phyloP scores from a whole-genome alignment of 2,329 filamentous ascomycete species.

The Colletotrichum sp. region DNA sequence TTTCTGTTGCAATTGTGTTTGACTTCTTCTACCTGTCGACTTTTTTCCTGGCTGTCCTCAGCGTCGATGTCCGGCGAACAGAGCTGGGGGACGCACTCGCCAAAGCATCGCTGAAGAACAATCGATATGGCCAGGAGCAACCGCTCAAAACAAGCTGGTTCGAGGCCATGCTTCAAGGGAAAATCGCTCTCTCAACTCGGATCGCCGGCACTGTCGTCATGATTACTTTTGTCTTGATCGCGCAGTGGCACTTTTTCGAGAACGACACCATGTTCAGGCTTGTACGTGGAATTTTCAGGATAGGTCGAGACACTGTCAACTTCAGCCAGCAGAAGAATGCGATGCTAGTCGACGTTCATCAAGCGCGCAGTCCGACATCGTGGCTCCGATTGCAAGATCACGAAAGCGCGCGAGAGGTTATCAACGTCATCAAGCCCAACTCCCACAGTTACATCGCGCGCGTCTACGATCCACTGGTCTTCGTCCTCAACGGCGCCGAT shows the following conservation, averaged over 20 bases:
- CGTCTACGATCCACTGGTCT: slow-evolving; percentile 76
- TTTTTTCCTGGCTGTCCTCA: slow-evolving; percentile 80
- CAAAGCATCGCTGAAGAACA: slow-evolving; percentile 53
- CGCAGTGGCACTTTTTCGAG: slow-evolving; percentile 81
- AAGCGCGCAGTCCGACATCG: slow-evolving; percentile 75
- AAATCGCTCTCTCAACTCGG: slow-evolving; percentile 70
- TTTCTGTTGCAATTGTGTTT: slow-evolving; percentile 74
- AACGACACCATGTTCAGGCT: slow-evolving; percentile 50
- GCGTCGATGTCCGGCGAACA: slow-evolving; percentile 76
- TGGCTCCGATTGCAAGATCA: slow-evolving; percentile 82
- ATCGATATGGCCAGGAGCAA: slow-evolving; percentile 30
- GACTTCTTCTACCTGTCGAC: slow-evolving; percentile 81
- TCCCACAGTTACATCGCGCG: slow-evolving; percentile 74
- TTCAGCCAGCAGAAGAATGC: slow-evolving; percentile 30
- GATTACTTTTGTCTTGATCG: slow-evolving; percentile 71
- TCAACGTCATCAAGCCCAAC: slow-evolving; percentile 74
- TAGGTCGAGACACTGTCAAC: slow-evolving; percentile 30
- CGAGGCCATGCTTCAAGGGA: slow-evolving; percentile 66
- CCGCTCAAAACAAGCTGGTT: slow-evolving; percentile 56
- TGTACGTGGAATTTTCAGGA: slow-evolving; percentile 35
- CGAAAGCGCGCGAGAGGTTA: slow-evolving; percentile 77
- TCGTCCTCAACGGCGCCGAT: slow-evolving; percentile 72
- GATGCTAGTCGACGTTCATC: slow-evolving; percentile 67
- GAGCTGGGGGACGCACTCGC: slow-evolving; percentile 76
- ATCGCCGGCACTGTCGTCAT: slow-evolving; percentile 77